A percentile compares a stretch with the other conserved stretches of the same genome.
Conservation (phyloP, 2,329 filamentous ascomycete species). For the Hymenoscyphus linearis region DNA sequence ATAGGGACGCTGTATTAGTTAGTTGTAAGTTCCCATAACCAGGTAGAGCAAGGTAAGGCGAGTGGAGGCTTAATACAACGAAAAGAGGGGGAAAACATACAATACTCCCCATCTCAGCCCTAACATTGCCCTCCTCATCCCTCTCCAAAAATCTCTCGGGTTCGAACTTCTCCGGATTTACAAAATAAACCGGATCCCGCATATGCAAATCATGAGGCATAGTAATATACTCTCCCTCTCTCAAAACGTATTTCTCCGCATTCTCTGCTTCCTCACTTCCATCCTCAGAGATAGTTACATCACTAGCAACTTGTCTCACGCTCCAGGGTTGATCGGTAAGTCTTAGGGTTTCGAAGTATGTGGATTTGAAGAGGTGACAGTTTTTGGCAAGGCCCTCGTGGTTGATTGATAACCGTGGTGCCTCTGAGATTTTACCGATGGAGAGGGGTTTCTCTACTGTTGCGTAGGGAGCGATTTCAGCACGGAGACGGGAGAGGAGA, state of each 20-base stretch:
- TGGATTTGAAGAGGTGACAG: slow-evolving; percentile 42
- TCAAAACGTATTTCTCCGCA: slow-evolving; percentile 33
- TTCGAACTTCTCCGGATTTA: slow-evolving; percentile 37
- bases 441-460: slow-evolving; percentile 31
- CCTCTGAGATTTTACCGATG: slow-evolving; percentile 28
- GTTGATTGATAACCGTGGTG: slow-evolving; percentile 37
- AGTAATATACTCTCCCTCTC: slow-evolving; percentile 38
- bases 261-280: neutral
- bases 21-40: neutral
- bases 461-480: slow-evolving; percentile 41
- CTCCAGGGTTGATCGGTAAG: slow-evolving; percentile 39
- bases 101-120: slow-evolving; percentile 38
- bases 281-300: slow-evolving; percentile 27
- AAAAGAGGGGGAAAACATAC: slow-evolving; percentile 5
- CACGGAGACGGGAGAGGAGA: slow-evolving; percentile 38
- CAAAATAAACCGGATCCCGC: slow-evolving; percentile 36
- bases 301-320: slow-evolving; percentile 36
- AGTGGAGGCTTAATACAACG: neutral
- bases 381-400: slow-evolving; percentile 36
- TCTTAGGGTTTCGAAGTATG: slow-evolving; percentile 42
- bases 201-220: slow-evolving; percentile 41
- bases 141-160: slow-evolving; percentile 42
- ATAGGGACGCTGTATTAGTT: slow-evolving; percentile 33
- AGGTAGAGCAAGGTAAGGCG: neutral
- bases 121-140: slow-evolving; percentile 28